Evolutionary conservation across 345 rosid genomes (phyloP).

Genomic region (Salix exigua): DNA sequence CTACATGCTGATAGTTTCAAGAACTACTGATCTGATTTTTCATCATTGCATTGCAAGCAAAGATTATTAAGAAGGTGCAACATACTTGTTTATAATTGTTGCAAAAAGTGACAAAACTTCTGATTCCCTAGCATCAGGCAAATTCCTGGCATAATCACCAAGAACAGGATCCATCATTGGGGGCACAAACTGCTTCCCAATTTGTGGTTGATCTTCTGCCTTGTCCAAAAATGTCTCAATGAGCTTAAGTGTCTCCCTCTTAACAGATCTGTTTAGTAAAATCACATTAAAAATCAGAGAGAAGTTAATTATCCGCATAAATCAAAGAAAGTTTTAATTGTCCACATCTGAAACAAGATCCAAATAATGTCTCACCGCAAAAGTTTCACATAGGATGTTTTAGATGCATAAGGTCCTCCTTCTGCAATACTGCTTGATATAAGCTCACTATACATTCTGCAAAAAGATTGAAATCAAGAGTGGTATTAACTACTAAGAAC

Average conservation of each 20-base stretch:
- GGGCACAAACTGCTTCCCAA: constrained; percentile 97
- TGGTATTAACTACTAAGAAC: background rate
- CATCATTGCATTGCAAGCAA: background rate
- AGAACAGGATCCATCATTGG: constrained; percentile 99
- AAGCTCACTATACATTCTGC: constrained; percentile 99
- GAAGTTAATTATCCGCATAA: background rate
- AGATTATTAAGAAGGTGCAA: background rate
- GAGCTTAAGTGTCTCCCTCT: constrained; percentile 95
- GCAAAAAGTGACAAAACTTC: constrained; percentile 97
- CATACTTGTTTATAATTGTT: constrained; percentile 95
- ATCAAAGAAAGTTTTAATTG: background rate
- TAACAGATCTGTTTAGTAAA: constrained; percentile 70
- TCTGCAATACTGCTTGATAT: constrained; percentile 85
- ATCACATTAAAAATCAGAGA: constrained; percentile 6
- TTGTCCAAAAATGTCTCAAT: constrained; percentile 98
- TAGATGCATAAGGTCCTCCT: constrained; percentile 91
- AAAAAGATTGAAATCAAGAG: constrained; percentile 8
- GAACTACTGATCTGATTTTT: background rate
- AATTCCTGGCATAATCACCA: constrained; percentile 93
- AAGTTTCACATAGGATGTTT: constrained; percentile 86
- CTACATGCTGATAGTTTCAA: background rate
- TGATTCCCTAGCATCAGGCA: constrained; percentile 99
- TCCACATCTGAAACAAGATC: constrained; percentile 6
- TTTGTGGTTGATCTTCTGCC: constrained; percentile 97
- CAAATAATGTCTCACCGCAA: constrained; percentile 49